Base-by-base conservation (phyloP, 2,329 filamentous ascomycete genomes). In the Thelonectria blattea region DNA sequence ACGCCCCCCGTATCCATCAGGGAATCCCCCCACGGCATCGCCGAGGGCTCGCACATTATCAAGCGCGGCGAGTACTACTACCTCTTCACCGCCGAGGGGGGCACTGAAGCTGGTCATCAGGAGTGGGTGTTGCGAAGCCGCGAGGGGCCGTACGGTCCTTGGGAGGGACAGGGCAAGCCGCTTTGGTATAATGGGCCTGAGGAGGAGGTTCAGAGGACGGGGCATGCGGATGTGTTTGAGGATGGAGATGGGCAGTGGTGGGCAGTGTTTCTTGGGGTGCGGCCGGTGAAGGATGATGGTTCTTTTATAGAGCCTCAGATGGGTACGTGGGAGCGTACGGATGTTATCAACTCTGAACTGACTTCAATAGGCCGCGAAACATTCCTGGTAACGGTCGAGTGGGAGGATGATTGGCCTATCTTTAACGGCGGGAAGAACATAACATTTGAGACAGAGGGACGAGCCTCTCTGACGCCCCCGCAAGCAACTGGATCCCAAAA, bases 111-210 rank as follows among this genome's bases (percentile, higher is more conserved):
- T 68, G 81, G 81, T 0, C 83, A 86, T 62, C 79, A 80, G 53
- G 81, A 83, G 60, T 85, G 81, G 78, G 80, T 84, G 0, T 75
- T 78, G 52, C 78, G 83, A 5, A 85, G 79, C 61, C 73, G 71
- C 10, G 65, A 63, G 1, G 74, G 78, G 0, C 78, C 79, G 0
- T 75, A 78, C 9, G 83, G 83, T 0, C 81, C 81, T 0, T 85
- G 83, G 82, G 80, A 82, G 56, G 75, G 75, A 3, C 68, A 69
- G 11, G 67, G 68, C 0, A 66, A 66, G 18, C 63, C 68, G 1
- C 45, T 71, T 3, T 69, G 68, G 68, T 71, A 71, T 15, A 83
- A 83, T 55, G 79, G 79, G 0, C 71, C 76, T 0, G 72, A 78
- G 4, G 80, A 83, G 45, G 79, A 80, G 55, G 76, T 86, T 11